Evolutionary conservation across 2,329 filamentous ascomycete species (phyloP), one percentile per base, ranked within the genome.

Genomic region (Verticillium alfalfae): DNA sequence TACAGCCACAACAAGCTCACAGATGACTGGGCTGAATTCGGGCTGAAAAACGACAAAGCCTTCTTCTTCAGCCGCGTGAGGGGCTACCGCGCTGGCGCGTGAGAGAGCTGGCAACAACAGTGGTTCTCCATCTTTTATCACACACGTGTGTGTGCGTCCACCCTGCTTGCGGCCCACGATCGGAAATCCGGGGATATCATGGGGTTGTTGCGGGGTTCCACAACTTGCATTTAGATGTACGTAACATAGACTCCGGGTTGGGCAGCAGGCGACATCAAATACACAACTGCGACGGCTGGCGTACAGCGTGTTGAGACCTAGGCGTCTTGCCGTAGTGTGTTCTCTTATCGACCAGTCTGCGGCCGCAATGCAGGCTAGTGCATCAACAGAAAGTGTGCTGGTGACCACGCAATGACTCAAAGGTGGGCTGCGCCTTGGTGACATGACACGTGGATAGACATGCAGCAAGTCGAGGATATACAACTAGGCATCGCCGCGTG

Each of bases 1-100:
- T 96, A 92, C 86, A 94, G 89, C 77, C 94, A 96, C 72, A 96
- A 98, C 72, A 84, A 85, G 67, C 75, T 96, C 70, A 96, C 92
- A 8, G 93, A 96, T 72, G 93, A 97, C 75, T 95, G 91, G 90
- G 91, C 83, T 4, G 89, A 91, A 76, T 98, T 98, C 75, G 74
- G 76, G 15, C 73, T 87, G 45, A 84, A 82, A 72, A 84, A 89
- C 66, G 81, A 87, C 61, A 88, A 87, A 72, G 81, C 87, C 0
- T 90, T 85, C 69, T 85, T 88, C 70, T 90, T 88, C 67, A 89
- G 87, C 69, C 78, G 87, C 13, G 87, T 90, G 4, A 83, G 79
- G 73, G 87, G 85, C 65, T 89, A 88, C 65, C 85, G 84, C 0
- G 68, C 76, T 60, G 80, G 80, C 22, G 80, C 77, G 64, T 80